phyloP scores from a whole-genome alignment of 2,329 filamentous ascomycete species.

The Anisogramma anomala region DNA sequence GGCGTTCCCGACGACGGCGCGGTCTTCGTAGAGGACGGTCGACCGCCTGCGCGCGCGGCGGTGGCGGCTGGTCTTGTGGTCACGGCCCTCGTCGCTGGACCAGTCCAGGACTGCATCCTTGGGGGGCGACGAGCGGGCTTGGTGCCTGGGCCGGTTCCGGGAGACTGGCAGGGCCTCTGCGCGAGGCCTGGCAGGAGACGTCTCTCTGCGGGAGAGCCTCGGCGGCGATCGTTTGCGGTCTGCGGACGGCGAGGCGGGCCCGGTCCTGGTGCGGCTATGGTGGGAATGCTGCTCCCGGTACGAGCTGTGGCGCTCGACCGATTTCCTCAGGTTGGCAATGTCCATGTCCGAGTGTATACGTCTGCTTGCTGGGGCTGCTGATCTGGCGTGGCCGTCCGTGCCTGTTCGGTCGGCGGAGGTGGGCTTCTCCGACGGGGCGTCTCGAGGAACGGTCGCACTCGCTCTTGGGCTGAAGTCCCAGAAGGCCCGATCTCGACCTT shows the following conservation, averaged over 20 bases:
- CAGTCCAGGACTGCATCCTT: slow-evolving; percentile 25
- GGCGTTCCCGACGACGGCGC: slow-evolving; percentile 16
- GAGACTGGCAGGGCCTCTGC: slow-evolving; percentile 17
- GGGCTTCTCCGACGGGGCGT: slow-evolving; percentile 1
- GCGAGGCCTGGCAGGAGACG: slow-evolving; percentile 21
- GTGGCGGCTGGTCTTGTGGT: slow-evolving; percentile 20
- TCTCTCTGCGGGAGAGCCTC: slow-evolving; percentile 22
- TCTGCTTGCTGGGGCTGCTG: slow-evolving; percentile 16
- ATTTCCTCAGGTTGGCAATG: slow-evolving; percentile 10
- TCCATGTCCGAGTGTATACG: slow-evolving; percentile 23
- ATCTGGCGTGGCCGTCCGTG: slow-evolving; percentile 5
- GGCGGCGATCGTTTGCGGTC: slow-evolving; percentile 19
- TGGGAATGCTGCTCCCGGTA: slow-evolving; percentile 15
- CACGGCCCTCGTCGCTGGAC: slow-evolving; percentile 28
- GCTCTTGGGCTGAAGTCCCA: slow-evolving; percentile 21
- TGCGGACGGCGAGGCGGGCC: slow-evolving; percentile 13
- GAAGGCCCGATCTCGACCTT: slow-evolving; percentile 33
- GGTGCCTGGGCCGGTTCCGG: slow-evolving; percentile 20
- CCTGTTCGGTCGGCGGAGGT: slow-evolving; percentile 15
- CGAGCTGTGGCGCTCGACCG: slow-evolving; percentile 10
- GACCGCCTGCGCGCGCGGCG: slow-evolving; percentile 25
- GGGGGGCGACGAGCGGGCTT: slow-evolving; percentile 17
- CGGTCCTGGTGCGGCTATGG: slow-evolving; percentile 7
- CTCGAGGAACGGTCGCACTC: slow-evolving; percentile 9
- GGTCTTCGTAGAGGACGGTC: slow-evolving; percentile 26